A percentile compares a stretch with the other conserved stretches of the same genome.
Conservation (phyloP, 2,329 filamentous ascomycete species). For the Cladosporium sp. region DNA sequence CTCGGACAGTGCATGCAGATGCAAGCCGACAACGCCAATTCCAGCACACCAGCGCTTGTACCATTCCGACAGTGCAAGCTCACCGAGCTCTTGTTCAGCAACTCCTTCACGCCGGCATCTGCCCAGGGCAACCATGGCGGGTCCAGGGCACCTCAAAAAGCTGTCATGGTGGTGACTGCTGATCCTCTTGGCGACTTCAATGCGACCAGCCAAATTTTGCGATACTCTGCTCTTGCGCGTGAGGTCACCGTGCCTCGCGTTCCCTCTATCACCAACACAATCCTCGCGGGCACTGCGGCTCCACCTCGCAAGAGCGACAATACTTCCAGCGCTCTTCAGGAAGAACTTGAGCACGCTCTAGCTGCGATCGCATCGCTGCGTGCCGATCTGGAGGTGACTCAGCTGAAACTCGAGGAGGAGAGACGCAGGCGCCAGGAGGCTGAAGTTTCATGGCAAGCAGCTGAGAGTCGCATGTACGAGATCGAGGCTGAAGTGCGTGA, state of each 20-base stretch:
- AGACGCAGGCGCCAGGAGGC: slow-evolving; percentile 64
- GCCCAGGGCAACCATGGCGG: slow-evolving; percentile 27
- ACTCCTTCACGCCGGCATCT: slow-evolving; percentile 42
- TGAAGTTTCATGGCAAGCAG: slow-evolving; percentile 67
- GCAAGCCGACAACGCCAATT: slow-evolving; percentile 74
- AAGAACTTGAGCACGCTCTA: slow-evolving; percentile 77
- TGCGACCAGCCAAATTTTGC: slow-evolving; percentile 89
- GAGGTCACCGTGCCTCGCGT: slow-evolving; percentile 90
- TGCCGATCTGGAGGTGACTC: slow-evolving; percentile 71
- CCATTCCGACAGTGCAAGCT: slow-evolving; percentile 59
- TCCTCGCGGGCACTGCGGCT: slow-evolving; percentile 39
- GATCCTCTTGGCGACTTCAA: slow-evolving; percentile 94
- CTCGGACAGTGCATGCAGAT: slow-evolving; percentile 94
- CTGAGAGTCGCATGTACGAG: slow-evolving; percentile 61
- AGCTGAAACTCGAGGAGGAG: slow-evolving; percentile 66
- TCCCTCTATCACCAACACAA: slow-evolving; percentile 73
- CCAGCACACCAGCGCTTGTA: slow-evolving; percentile 50
- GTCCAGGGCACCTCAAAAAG: slow-evolving; percentile 72
- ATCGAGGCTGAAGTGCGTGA: slow-evolving; percentile 83
- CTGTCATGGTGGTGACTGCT: slow-evolving; percentile 93
- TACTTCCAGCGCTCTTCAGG: slow-evolving; percentile 43
- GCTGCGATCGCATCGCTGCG: slow-evolving; percentile 75
- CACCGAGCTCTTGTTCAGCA: slow-evolving; percentile 50
- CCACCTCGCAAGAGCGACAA: slow-evolving; percentile 29
- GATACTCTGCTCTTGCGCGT: slow-evolving; percentile 86